These are phyloP conservation scores for Cyclocybe aegerita DNA, from an alignment of 768 basidiomycete genomes.

Conservation along the genomic window DNA sequence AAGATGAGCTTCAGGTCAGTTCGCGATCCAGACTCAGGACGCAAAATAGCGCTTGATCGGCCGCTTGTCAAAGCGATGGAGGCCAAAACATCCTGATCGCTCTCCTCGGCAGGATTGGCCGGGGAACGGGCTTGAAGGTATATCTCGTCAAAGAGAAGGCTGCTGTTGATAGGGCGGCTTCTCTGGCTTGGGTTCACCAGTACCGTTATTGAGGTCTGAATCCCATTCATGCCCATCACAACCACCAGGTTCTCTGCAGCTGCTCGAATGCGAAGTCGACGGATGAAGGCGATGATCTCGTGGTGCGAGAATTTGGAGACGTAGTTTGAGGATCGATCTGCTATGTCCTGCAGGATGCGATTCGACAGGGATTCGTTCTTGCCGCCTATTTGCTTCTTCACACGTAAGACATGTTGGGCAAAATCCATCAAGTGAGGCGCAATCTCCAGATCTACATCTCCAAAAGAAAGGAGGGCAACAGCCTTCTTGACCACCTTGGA, in stretches of 20 bases:
- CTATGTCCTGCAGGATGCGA: slow-evolving; percentile 5
- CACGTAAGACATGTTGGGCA: slow-evolving; percentile 52
- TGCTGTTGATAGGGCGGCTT: slow-evolving; percentile 46
- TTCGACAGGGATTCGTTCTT: slow-evolving; percentile 11
- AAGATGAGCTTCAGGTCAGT: slow-evolving; percentile 43
- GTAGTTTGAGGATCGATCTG: slow-evolving; percentile 10
- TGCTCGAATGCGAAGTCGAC: slow-evolving; percentile 52
- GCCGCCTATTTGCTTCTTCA: slow-evolving; percentile 36
- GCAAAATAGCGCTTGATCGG: slow-evolving; percentile 44
- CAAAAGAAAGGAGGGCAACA: slow-evolving; percentile 36
- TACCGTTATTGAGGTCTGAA: slow-evolving; percentile 38
- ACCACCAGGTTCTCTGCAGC: slow-evolving; percentile 70
- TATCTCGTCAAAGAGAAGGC: slow-evolving; percentile 47
- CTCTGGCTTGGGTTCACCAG: slow-evolving; percentile 24
- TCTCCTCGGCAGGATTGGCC: slow-evolving; percentile 32
- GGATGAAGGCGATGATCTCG: slow-evolving; percentile 42
- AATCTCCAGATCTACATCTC: slow-evolving; percentile 40
- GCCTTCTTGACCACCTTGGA: slow-evolving; percentile 28
- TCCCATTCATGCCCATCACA: slow-evolving; percentile 49
- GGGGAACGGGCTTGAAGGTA: slow-evolving; percentile 62
- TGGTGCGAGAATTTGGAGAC: slow-evolving; percentile 20
- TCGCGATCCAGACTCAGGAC: slow-evolving; percentile 42
- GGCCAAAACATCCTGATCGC: slow-evolving; percentile 59
- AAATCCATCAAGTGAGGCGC: slow-evolving; percentile 64
- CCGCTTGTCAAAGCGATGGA: slow-evolving; percentile 50